phyloP scores from a whole-genome alignment of 495 filamentous ascomycete species.

The Aspergillus conjunctus region DNA sequence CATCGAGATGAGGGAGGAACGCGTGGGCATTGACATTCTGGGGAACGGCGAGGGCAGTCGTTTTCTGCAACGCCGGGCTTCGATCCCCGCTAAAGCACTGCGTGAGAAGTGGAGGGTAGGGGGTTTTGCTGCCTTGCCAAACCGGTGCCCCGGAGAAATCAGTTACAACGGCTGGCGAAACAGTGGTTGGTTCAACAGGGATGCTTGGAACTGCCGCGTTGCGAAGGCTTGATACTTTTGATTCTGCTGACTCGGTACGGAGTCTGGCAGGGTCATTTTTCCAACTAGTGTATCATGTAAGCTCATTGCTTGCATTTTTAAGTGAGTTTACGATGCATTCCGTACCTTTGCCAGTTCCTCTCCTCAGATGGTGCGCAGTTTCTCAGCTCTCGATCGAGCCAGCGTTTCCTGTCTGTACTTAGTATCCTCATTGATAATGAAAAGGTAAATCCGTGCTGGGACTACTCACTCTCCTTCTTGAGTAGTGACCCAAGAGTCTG shows the following conservation, averaged over 20 bases:
- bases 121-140: slow-evolving; percentile 4
- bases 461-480: slow-evolving; percentile 24
- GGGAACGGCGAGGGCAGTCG: slow-evolving; percentile 26
- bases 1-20: slow-evolving; percentile 33
- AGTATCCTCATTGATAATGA: not conserved
- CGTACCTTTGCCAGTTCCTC: not conserved
- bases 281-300: not conserved
- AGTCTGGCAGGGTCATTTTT: not conserved
- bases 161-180: not conserved
- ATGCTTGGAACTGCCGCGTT: not conserved
- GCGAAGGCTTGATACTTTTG: not conserved
- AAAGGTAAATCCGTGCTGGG: not conserved
- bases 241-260: not conserved
- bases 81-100: slow-evolving; percentile 23
- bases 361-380: not conserved
- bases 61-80: slow-evolving; percentile 27
- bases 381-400: not conserved
- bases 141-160: not conserved
- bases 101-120: slow-evolving; percentile 19
- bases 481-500: slow-evolving; percentile 28
- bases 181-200: not conserved
- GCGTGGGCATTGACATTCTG: slow-evolving; percentile 38
- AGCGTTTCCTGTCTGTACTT: slow-evolving; percentile 1
- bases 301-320: not conserved
- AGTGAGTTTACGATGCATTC: not conserved